These are phyloP conservation scores for Pseudogymnoascus sp. DNA, from an alignment of 2,329 filamentous ascomycete species.

Conservation along the genomic window DNA sequence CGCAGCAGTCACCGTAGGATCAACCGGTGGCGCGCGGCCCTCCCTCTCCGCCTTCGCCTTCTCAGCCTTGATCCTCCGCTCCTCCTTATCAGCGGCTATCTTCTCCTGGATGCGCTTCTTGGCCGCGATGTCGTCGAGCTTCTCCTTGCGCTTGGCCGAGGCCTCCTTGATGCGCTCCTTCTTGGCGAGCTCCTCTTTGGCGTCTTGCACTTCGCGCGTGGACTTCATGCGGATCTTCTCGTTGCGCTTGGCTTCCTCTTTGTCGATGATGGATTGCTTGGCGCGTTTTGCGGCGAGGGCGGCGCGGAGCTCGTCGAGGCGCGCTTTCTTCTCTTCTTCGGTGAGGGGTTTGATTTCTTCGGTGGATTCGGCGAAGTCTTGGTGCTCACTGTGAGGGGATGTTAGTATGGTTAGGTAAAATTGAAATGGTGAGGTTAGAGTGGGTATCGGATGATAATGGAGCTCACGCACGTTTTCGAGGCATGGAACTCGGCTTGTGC, in stretches of 20 bases:
- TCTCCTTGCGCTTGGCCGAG: conserved; percentile 77
- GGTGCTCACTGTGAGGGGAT: conserved; percentile 56
- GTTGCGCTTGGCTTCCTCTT: conserved; percentile 75
- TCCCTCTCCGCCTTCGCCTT: conserved; percentile 78
- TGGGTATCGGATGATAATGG: background rate
- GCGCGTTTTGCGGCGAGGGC: conserved; percentile 67
- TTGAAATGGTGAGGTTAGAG: background rate
- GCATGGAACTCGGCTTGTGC: conserved; percentile 85
- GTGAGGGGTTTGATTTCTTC: conserved; percentile 88
- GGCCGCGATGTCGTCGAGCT: conserved; percentile 73
- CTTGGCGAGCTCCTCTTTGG: conserved; percentile 79
- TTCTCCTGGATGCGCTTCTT: conserved; percentile 86
- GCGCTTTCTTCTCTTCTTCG: conserved; percentile 81
- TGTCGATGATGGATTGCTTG: conserved; percentile 61
- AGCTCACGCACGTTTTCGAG: conserved; percentile 59
- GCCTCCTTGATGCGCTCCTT: conserved; percentile 93
- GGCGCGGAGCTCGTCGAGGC: conserved; percentile 64
- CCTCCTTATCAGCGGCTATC: conserved; percentile 91
- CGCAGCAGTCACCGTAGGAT: conserved; percentile 19
- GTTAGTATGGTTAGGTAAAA: conserved; percentile 12
- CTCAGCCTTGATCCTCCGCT: conserved; percentile 77
- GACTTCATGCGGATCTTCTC: conserved; percentile 80
- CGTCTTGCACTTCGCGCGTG: conserved; percentile 79
- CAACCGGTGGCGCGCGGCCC: conserved; percentile 50
- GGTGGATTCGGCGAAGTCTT: conserved; percentile 86